Evolutionary conservation across 2,329 filamentous ascomycete genomes (phyloP).

Genomic region (Diplodia sapinea): DNA sequence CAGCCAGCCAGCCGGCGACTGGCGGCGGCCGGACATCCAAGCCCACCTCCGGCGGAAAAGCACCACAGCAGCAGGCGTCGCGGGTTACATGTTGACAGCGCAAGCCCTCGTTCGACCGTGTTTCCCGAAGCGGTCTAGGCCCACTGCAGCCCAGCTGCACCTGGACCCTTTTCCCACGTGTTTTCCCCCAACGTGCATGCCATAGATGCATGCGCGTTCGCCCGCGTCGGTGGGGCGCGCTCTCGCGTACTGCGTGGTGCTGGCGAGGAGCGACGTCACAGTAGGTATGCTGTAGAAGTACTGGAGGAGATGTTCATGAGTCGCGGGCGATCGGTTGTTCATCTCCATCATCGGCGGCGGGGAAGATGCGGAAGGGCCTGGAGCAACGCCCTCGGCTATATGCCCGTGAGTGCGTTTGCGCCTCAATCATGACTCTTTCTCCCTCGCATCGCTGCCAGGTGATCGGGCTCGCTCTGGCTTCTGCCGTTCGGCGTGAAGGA

Average conservation of each 20-base stretch:
- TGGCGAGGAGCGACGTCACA: not conserved
- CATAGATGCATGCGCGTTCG: not conserved
- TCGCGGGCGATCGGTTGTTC: not conserved
- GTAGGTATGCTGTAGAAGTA: not conserved
- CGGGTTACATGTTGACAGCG: not conserved
- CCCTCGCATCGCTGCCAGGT: no score
- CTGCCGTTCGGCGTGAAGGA: constrained; percentile 9
- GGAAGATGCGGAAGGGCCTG: not conserved
- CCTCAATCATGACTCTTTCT: constrained; percentile 1
- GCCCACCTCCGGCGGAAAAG: not conserved
- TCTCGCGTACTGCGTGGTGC: not conserved
- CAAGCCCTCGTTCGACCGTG: not conserved
- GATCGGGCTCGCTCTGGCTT: not conserved
- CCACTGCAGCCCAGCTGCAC: not conserved
- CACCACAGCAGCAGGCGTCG: not conserved
- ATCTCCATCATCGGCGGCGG: not conserved
- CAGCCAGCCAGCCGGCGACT: no score
- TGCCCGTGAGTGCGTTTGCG: not conserved
- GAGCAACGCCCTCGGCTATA: not conserved
- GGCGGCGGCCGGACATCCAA: no score
- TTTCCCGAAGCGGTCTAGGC: not conserved
- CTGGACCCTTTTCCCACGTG: not conserved
- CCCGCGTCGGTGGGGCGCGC: not conserved
- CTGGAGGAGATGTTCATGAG: not conserved
- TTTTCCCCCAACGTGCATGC: not conserved